Base-by-base conservation (phyloP, 2,329 filamentous ascomycete genomes). In the Fusarium tuaranense region DNA sequence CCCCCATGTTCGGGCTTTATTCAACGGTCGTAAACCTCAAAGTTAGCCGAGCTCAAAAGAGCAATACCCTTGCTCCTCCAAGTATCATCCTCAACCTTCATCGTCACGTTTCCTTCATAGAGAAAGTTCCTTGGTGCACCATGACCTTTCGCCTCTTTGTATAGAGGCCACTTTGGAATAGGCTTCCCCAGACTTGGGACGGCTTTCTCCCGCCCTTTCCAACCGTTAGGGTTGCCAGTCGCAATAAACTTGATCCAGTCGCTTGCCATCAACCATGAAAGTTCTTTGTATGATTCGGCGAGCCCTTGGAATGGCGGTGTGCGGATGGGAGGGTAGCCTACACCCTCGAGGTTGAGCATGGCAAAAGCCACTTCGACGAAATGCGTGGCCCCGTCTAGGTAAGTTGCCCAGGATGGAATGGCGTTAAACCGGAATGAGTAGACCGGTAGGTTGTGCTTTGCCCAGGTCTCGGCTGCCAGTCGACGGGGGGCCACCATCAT, bases 401-500 rank as follows among this genome's bases (percentile, higher is more conserved):
- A 70, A 1, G 64, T 72, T n/a, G 67, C 70, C 68, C 68, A 72
- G 5, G 68, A 51, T 8, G 70, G 70, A 18, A 70, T 72, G 7
- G 64, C 70, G 16, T 72, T 61, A 10, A 72, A 72, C 2, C 70
- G 64, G 5, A 65, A 72, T 0, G 70, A 72, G 22, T 68, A 72
- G 5, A 67, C 63, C 9, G 70, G 67, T 8, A 70, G 27, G 6
- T 60, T 34, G 5, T 91, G 77, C 2, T 39, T 58, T 8, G 70
- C 63, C 70, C 70, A 72, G 4, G 57, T 39, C 39, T 72, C 60
- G 2, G 67, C 70, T 38, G 70, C 53, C 27, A 72, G 36, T 13
- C 67, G 68, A 25, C 70, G 68, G 2, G 63, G 22, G 25, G 60
- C 70, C 0, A 72, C 60, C 67, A 72, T 70, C 32, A 62, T 70